Percentiles rank a stretch among this genome's conserved stretches.
phyloP scores from a whole-genome alignment of 2,329 filamentous ascomycete species.

The Cladosporium halotolerans region DNA sequence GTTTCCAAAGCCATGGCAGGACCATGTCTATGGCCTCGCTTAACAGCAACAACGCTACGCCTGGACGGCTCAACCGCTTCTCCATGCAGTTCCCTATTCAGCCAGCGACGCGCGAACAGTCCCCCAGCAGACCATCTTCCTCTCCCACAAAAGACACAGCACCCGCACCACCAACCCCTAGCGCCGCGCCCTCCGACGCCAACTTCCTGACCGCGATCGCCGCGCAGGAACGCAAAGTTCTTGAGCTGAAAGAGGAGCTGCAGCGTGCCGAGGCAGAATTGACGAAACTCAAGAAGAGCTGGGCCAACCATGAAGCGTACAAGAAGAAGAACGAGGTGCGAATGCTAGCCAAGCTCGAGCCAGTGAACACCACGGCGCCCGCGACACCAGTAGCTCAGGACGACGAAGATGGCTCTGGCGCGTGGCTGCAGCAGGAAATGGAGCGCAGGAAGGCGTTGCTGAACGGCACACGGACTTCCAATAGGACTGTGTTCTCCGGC shows the following conservation, averaged over 20 bases:
- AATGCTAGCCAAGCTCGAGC: slow-evolving; percentile 53
- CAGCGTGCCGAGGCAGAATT: slow-evolving; percentile 73
- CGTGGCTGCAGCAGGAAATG: slow-evolving; percentile 53
- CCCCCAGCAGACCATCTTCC: slow-evolving; percentile 26
- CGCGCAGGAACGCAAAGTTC: slow-evolving; percentile 79
- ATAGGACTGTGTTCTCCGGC: slow-evolving; percentile 57
- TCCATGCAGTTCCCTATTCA: slow-evolving; percentile 46
- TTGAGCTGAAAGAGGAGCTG: slow-evolving; percentile 90
- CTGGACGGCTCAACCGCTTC: slow-evolving; percentile 35
- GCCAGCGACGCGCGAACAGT: slow-evolving; percentile 24
- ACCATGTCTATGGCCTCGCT: slow-evolving; percentile 22
- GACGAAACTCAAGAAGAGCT: slow-evolving; percentile 71
- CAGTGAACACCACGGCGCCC: slow-evolving; percentile 40
- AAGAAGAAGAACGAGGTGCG: slow-evolving; percentile 66
- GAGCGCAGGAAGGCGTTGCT: slow-evolving; percentile 68
- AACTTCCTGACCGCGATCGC: slow-evolving; percentile 83
- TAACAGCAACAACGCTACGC: slow-evolving; percentile 6
- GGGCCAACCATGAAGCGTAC: slow-evolving; percentile 68
- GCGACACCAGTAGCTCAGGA: slow-evolving; percentile 33
- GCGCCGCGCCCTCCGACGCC: slow-evolving; percentile 29
- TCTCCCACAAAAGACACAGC: slow-evolving; percentile 28
- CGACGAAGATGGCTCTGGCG: slow-evolving; percentile 39
- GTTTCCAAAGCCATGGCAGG: slow-evolving; percentile 25
- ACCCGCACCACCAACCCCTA: slow-evolving; percentile 25
- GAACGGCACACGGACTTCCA: slow-evolving; percentile 41